These are phyloP conservation scores for Candida pseudoviswanathii DNA, from an alignment of 1,139 yeast species.

Conservation along the genomic window DNA sequence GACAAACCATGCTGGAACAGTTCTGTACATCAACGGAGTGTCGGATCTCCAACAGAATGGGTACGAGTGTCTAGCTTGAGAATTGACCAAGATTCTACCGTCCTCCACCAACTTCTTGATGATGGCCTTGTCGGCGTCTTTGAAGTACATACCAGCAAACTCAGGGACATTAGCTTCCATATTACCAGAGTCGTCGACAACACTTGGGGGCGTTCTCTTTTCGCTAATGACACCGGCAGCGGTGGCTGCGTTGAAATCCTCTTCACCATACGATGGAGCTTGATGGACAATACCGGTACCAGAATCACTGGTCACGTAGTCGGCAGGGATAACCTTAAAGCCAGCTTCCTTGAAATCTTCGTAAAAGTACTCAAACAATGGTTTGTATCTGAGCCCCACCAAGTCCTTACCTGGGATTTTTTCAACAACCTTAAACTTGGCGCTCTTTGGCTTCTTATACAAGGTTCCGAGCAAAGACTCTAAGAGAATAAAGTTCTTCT, in stretches of 20 bases:
- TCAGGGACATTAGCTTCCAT: constrained; percentile 76
- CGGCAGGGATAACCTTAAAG: constrained; percentile 78
- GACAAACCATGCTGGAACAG: constrained; percentile 99
- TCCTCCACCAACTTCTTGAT: constrained; percentile 79
- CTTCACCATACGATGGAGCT: constrained; percentile 99
- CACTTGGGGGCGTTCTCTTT: constrained; percentile 79
- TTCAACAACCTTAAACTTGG: constrained; percentile 81
- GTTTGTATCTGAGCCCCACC: constrained; percentile 77
- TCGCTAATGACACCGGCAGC: constrained; percentile 74
- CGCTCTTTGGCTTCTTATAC: constrained; percentile 93
- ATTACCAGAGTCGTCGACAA: constrained; percentile 88
- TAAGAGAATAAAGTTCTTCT: constrained; percentile 75
- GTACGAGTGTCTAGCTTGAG: constrained; percentile 92
- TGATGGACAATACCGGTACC: constrained; percentile 99
- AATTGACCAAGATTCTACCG: constrained; percentile 73
- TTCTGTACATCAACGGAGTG: constrained; percentile 92
- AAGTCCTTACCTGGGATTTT: constrained; percentile 77
- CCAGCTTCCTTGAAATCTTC: constrained; percentile 76
- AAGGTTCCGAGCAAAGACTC: constrained; percentile 80
- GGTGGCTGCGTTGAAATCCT: constrained; percentile 85
- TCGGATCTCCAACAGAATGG: constrained; percentile 99
- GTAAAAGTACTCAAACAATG: constrained; percentile 79
- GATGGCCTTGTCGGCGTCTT: constrained; percentile 92
- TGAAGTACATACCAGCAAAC: constrained; percentile 83
- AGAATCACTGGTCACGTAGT: constrained; percentile 86